Conservation (phyloP, 192 early-diverging fungal species). For the Umbelopsis isabellina region DNA sequence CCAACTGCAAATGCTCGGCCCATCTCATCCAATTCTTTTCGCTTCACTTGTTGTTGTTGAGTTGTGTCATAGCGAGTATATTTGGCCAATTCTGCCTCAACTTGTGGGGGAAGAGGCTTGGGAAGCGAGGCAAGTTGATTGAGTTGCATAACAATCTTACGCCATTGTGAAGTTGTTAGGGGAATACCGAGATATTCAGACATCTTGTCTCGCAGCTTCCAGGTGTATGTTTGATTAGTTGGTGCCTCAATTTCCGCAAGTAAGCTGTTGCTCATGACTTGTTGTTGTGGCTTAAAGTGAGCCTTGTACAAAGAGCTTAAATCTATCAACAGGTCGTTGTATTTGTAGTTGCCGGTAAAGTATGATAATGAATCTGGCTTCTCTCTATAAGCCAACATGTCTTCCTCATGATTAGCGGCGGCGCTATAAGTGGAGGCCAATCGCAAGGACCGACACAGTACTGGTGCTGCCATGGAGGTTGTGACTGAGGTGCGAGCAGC, state of each 20-base stretch:
- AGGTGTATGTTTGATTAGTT: constrained; percentile 24
- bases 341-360: constrained; percentile 85
- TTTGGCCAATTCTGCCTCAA: constrained; percentile 38
- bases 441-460: background rate
- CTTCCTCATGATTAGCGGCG: constrained; percentile 20
- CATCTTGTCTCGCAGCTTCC: constrained; percentile 48
- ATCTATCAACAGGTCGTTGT: constrained; percentile 73
- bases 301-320: constrained; percentile 61
- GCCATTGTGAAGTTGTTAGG: constrained; percentile 57
- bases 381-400: constrained; percentile 43
- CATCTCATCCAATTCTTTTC: constrained; percentile 61
- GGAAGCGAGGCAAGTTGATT: constrained; percentile 48
- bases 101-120: constrained; percentile 34
- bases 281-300: constrained; percentile 26
- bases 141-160: constrained; percentile 52
- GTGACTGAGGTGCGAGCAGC: constrained; percentile 5
- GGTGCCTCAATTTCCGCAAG: constrained; percentile 8
- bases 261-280: background rate
- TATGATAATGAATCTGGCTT: constrained; percentile 77
- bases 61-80: constrained; percentile 42
- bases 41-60: constrained; percentile 39
- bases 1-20: constrained; percentile 78
- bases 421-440: constrained; percentile 6
- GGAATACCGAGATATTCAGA: constrained; percentile 47
- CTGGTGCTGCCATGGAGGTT: background rate